Conservation (phyloP, 495 filamentous ascomycete species). For the Acidomyces sp. region DNA sequence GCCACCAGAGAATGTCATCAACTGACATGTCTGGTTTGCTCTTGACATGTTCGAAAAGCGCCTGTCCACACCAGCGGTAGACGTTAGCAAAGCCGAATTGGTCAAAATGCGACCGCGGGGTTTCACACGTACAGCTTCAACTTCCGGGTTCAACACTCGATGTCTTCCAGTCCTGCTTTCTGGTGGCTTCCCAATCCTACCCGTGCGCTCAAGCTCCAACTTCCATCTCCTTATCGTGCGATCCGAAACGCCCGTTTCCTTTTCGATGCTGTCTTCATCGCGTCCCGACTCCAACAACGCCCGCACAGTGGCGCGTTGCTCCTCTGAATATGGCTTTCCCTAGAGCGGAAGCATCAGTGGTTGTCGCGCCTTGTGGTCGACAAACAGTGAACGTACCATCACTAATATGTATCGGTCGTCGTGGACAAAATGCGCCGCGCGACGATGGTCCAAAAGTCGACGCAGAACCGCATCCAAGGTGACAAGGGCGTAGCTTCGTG, state of each 20-base stretch:
- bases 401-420: no score
- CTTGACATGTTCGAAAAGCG: conserved; percentile 15
- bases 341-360: no score
- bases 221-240: conserved; percentile 19
- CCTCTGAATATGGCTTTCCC: conserved; percentile 15
- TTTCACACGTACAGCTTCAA: conserved; percentile 14
- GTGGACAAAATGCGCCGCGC: no score
- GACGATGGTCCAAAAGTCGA: no score
- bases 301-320: conserved; percentile 9
- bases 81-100: neutral
- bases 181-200: conserved; percentile 19
- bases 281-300: conserved; percentile 10
- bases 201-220: conserved; percentile 18
- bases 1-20: conserved; percentile 21
- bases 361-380: no score
- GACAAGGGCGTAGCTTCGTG: no score
- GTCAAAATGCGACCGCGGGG: no score
- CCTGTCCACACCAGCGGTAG: neutral
- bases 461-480: no score
- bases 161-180: conserved; percentile 19
- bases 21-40: conserved; percentile 14
- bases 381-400: no score
- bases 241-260: conserved; percentile 17
- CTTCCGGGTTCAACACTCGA: conserved; percentile 13
- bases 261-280: conserved; percentile 18